Conservation (phyloP, 768 basidiomycete species). For the Sporobolomyces roseus region DNA sequence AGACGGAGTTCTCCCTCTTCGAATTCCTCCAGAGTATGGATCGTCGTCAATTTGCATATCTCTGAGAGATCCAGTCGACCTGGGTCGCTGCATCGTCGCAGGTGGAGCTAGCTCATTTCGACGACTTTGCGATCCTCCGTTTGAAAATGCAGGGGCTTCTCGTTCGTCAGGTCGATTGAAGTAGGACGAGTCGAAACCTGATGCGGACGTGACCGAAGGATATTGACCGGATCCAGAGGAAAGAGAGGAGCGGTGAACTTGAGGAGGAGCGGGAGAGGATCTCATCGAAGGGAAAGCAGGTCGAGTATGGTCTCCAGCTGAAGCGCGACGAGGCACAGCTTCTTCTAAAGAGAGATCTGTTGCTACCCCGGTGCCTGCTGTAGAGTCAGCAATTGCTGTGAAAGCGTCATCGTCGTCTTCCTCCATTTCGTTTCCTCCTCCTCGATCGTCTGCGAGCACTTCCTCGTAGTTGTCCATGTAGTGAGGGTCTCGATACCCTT, state of each 20-base stretch:
- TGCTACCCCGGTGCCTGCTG: conserved; percentile 23
- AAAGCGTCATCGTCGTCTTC: conserved; percentile 30
- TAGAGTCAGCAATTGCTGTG: conserved; percentile 16
- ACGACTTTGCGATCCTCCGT: neutral
- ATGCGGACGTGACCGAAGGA: neutral
- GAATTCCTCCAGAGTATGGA: neutral
- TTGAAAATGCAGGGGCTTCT: neutral
- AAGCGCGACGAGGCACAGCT: neutral
- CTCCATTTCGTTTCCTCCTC: too few species aligned
- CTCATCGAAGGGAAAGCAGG: conserved; percentile 7
- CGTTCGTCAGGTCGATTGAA: neutral
- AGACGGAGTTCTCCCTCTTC: neutral
- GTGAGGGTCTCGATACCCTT: neutral
- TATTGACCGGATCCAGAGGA: too few species aligned
- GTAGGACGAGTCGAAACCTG: conserved; percentile 20
- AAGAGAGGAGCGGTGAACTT: neutral
- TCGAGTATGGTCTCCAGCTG: neutral
- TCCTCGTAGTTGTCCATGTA: too few species aligned
- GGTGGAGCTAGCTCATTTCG: neutral
- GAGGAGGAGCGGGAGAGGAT: neutral
- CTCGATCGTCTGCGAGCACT: neutral
- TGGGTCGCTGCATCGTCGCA: neutral
- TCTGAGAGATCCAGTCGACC: conserved; percentile 2
- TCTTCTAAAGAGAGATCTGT: conserved; percentile 22
- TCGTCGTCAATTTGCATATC: conserved; percentile 19